These are phyloP conservation scores for Cryptococcus deneoformans DNA, from an alignment of 1,284 basidiomycete genomes.

Conservation along the genomic window DNA sequence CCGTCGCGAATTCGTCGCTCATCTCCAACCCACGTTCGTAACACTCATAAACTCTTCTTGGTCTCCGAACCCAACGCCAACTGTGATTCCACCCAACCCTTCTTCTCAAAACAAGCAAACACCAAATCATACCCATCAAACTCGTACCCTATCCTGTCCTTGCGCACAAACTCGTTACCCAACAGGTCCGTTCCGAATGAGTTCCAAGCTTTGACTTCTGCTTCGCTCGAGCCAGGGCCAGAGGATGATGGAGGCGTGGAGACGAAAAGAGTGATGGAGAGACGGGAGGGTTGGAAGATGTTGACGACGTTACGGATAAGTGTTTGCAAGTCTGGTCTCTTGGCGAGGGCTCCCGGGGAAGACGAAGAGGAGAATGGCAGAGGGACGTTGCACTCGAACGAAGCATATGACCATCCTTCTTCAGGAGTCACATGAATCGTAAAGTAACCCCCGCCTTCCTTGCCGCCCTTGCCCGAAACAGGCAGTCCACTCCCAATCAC, in stretches of 20 bases:
- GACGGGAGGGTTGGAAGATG: conserved; percentile 87
- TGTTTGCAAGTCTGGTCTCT: conserved; percentile 63
- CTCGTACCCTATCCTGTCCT: conserved; percentile 98
- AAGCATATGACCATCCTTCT: conserved; percentile 94
- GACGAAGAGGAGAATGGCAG: conserved; percentile 48
- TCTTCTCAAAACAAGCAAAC: conserved; percentile 78
- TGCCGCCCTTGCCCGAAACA: conserved; percentile 14
- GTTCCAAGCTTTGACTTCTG: conserved; percentile 32
- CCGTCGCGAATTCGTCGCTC: too few relatives aligned
- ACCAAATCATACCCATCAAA: conserved; percentile 94
- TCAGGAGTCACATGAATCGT: conserved; percentile 99
- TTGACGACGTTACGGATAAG: conserved; percentile 82
- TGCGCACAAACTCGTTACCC: conserved; percentile 57
- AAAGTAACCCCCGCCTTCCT: conserved; percentile 79
- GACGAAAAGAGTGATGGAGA: conserved; percentile 90
- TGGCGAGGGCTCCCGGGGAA: background rate
- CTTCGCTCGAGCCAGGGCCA: conserved; percentile 24
- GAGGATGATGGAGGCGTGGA: conserved; percentile 60
- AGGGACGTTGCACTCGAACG: conserved; percentile 98
- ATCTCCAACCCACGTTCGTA: too few relatives aligned
- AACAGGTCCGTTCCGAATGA: conserved; percentile 40
- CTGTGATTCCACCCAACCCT: conserved; percentile 42
- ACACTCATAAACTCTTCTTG: too few relatives aligned
- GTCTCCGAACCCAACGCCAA: background rate
- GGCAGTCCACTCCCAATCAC: conserved; percentile 61